Conservation (phyloP, 2,329 filamentous ascomycete species). For the Bipolaris bicolor region DNA sequence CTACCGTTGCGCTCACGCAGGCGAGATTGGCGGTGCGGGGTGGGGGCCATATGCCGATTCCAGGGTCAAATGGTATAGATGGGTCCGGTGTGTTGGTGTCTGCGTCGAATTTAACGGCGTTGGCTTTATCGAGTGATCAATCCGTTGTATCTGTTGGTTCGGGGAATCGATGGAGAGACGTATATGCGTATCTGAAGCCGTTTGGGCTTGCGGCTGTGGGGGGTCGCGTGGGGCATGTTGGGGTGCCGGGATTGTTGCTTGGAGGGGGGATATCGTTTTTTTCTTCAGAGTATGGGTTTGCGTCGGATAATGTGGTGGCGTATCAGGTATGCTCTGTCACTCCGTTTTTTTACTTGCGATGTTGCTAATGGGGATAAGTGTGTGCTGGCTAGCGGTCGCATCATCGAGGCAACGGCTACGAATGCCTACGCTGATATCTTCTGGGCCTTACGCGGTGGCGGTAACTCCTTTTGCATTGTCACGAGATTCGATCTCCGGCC, state of each 20-base stretch:
- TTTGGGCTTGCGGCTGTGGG: constrained; percentile 33
- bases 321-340: constrained; percentile 16
- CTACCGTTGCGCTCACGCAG: constrained; percentile 14
- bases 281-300: constrained; percentile 26
- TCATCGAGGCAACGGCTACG: constrained; percentile 28
- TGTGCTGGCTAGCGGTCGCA: constrained; percentile 33
- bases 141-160: constrained; percentile 33
- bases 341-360: neutral
- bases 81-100: constrained; percentile 25
- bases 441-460: constrained; percentile 41
- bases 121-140: constrained; percentile 32
- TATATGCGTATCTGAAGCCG: constrained; percentile 34
- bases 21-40: constrained; percentile 31
- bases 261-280: constrained; percentile 34
- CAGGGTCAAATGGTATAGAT: constrained; percentile 24
- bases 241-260: constrained; percentile 38
- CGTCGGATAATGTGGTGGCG: constrained; percentile 32
- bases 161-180: constrained; percentile 40
- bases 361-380: constrained; percentile 20
- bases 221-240: constrained; percentile 38
- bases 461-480: constrained; percentile 33
- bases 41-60: constrained; percentile 34
- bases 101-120: constrained; percentile 24
- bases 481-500: constrained; percentile 26
- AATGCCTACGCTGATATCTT: constrained; percentile 39